phyloP scores from a whole-genome alignment of 2,329 filamentous ascomycete species.

The Myrmaecium sp. region DNA sequence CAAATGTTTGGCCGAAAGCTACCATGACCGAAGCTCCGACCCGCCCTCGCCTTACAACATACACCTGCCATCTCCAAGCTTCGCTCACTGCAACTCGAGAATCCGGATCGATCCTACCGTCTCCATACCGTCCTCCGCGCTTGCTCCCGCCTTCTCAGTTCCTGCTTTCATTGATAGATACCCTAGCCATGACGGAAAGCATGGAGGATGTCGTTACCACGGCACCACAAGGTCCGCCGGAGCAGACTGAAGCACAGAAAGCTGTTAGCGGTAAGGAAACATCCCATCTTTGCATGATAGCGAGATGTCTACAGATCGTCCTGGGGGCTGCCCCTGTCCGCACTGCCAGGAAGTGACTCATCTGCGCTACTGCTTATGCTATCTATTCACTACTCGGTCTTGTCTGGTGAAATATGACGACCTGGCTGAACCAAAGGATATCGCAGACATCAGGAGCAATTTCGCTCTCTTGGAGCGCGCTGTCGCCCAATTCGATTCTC shows the following conservation, averaged over 20 bases:
- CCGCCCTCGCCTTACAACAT: neutral
- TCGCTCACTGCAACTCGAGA: neutral
- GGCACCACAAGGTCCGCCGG: slow-evolving; percentile 23
- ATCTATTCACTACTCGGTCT: too few species aligned
- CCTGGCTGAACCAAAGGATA: slow-evolving; percentile 15
- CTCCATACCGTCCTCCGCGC: slow-evolving; percentile 1
- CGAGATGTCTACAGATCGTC: slow-evolving; percentile 5
- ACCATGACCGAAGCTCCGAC: slow-evolving; percentile 9
- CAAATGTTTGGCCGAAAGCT: too few species aligned
- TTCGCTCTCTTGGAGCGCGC: slow-evolving; percentile 83
- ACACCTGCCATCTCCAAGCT: neutral
- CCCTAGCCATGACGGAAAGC: slow-evolving; percentile 28
- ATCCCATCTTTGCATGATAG: slow-evolving; percentile 4
- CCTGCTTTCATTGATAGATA: slow-evolving; percentile 1
- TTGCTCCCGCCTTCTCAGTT: slow-evolving; percentile 1
- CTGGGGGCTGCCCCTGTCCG: slow-evolving; percentile 4
- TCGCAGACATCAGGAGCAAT: slow-evolving; percentile 81
- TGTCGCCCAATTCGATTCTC: slow-evolving; percentile 80
- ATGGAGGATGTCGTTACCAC: slow-evolving; percentile 30
- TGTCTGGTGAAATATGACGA: too few species aligned
- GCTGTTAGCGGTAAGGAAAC: slow-evolving; percentile 18
- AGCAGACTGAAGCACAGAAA: slow-evolving; percentile 24
- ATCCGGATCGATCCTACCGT: slow-evolving; percentile 2
- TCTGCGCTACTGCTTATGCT: too few species aligned
- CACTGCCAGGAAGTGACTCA: slow-evolving; percentile 6